These are phyloP conservation scores for Hypholoma fasciculare DNA, from an alignment of 768 basidiomycete species.

Conservation along the genomic window DNA sequence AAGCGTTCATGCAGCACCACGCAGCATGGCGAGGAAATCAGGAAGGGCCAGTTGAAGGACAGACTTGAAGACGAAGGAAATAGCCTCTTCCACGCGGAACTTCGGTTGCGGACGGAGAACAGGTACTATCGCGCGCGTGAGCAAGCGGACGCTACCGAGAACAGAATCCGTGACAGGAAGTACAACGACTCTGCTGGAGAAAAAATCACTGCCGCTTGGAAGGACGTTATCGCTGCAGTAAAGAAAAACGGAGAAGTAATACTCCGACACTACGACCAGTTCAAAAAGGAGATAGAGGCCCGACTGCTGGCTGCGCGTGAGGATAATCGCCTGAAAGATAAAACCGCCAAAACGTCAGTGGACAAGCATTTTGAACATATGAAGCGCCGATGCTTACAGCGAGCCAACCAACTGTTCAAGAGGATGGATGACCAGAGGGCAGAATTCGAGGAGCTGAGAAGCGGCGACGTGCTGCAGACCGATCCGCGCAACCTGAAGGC, in stretches of 20 bases:
- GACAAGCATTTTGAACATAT: not conserved
- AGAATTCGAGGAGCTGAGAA: slow-evolving; percentile 2
- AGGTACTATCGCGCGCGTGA: not conserved
- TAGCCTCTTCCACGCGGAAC: not conserved
- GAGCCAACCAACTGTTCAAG: not conserved
- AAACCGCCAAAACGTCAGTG: not conserved
- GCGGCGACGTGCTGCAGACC: not conserved
- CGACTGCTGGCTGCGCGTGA: too few species aligned
- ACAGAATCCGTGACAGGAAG: not conserved
- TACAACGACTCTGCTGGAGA: not conserved
- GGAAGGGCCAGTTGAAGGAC: not conserved
- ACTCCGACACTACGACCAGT: too few species aligned
- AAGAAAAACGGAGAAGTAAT: too few species aligned
- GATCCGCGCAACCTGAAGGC: not conserved
- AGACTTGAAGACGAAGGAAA: slow-evolving; percentile 1
- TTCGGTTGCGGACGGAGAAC: not conserved
- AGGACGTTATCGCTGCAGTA: too few species aligned
- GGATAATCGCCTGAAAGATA: not conserved
- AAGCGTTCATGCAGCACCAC: not conserved
- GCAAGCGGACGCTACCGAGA: not conserved
- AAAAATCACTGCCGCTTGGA: not conserved
- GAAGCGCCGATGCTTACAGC: not conserved
- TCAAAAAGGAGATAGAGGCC: too few species aligned
- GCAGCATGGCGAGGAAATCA: not conserved
- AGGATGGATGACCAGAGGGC: not conserved